Evolutionary conservation across 139 green algal species (phyloP), one percentile per base, ranked within the genome.

Genomic region (Tetraselmis striata): DNA sequence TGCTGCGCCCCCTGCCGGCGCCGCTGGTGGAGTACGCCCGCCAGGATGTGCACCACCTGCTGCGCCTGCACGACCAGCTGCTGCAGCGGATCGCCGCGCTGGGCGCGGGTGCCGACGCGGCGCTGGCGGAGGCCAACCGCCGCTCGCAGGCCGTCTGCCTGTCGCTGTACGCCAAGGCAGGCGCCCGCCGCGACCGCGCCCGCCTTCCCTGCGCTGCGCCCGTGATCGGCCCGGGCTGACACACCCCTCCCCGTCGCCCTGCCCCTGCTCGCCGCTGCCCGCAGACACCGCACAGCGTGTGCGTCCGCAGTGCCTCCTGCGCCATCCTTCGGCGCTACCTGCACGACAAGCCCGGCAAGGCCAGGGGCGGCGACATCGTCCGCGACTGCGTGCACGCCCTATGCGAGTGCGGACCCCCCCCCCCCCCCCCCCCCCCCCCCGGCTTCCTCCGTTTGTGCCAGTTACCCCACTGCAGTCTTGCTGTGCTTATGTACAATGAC

Each of bases 21-120:
- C 29, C 78, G 32, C 84, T 94, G 77, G 59, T 92, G 77, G 29
- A 83, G 5, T 97, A 97, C 83, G 94, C 94, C 0, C 83, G 85
- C 0, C 32, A 75, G 1, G 94, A 97, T 81, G 93, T 94, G 31
- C 90, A 92, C 77, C 94, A 92, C 85, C 87, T 97, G 82, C 84
- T 92, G 59, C 85, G 90, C 77, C 83, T 96, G 83, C 78, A 81
- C 0, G 1, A 82, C 32, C 81, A 91, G 83, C 87, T 94, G 67
- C 25, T 80, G 2, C 31, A 45, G 1, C 26, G 23, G 28, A 31
- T 75, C 2, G 27, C 24, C 74, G 45, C 31, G 18, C 77, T 30
- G 29, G 59, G 74, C 77, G 77, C 31, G 59, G 58, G 29, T 28
- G n/a, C n/a, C n/a, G 30, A 75, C 45, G 78, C 32, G 58, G 31